phyloP scores from a whole-genome alignment of 2,329 filamentous ascomycete species.

The Xylaria sp. region DNA sequence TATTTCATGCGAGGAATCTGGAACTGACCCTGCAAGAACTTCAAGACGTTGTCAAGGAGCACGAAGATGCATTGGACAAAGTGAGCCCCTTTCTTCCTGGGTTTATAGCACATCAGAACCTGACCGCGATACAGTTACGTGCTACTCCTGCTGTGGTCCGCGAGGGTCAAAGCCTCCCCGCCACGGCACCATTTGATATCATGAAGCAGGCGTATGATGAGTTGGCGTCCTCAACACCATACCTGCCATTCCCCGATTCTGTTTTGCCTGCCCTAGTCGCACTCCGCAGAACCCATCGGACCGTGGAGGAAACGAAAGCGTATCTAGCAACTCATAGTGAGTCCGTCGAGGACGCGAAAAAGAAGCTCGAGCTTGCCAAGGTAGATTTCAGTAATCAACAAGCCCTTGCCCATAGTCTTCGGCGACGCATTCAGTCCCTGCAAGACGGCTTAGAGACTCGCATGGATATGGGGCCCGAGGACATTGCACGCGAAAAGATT shows the following conservation, averaged over 20 bases:
- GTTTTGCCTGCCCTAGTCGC: conserved; percentile 78
- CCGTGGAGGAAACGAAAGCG: conserved; percentile 71
- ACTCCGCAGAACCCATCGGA: conserved; percentile 72
- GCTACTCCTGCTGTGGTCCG: conserved; percentile 33
- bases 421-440: conserved; percentile 62
- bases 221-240: conserved; percentile 69
- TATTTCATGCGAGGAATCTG: conserved; percentile 64
- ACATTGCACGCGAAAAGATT: conserved; percentile 72
- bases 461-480: conserved; percentile 67
- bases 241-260: conserved; percentile 74
- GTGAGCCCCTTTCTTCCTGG: conserved; percentile 47
- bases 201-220: conserved; percentile 75
- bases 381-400: conserved; percentile 65
- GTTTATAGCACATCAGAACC: conserved; percentile 15
- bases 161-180: conserved; percentile 38
- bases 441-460: conserved; percentile 66
- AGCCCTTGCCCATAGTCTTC: conserved; percentile 63
- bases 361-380: conserved; percentile 62
- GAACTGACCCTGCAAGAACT: conserved; percentile 76
- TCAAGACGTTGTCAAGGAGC: conserved; percentile 66
- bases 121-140: conserved; percentile 40
- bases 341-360: conserved; percentile 57
- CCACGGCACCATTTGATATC: conserved; percentile 55
- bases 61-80: conserved; percentile 61
- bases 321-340: conserved; percentile 62